These are phyloP conservation scores for Amesomyces nigricolor DNA, from an alignment of 2,329 filamentous ascomycete species.

Conservation along the genomic window DNA sequence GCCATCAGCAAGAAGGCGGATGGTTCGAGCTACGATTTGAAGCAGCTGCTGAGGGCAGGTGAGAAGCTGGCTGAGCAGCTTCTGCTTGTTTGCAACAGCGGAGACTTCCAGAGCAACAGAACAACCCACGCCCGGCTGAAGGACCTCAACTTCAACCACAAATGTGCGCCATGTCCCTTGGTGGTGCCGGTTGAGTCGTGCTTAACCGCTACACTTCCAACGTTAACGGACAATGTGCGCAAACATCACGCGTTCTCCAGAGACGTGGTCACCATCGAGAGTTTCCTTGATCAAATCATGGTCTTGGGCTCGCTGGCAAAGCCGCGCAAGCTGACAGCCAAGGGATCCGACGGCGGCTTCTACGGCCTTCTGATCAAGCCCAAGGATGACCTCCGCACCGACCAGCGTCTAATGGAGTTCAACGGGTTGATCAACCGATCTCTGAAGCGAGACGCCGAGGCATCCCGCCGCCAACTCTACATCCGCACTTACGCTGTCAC, in stretches of 20 bases:
- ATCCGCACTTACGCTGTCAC: slow-evolving; percentile 98
- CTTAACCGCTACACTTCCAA: slow-evolving; percentile 75
- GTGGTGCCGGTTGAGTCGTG: slow-evolving; percentile 86
- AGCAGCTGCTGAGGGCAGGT: slow-evolving; percentile 66
- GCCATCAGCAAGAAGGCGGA: slow-evolving; percentile 47
- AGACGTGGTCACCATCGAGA: slow-evolving; percentile 75
- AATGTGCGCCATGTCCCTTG: slow-evolving; percentile 72
- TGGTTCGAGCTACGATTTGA: slow-evolving; percentile 54
- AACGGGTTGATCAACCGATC: slow-evolving; percentile 97
- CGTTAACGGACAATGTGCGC: slow-evolving; percentile 62
- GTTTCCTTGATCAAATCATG: slow-evolving; percentile 80
- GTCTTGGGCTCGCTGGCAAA: slow-evolving; percentile 89
- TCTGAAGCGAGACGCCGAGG: slow-evolving; percentile 84
- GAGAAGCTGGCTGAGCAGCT: slow-evolving; percentile 80
- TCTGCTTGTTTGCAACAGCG: slow-evolving; percentile 72
- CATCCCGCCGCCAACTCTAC: slow-evolving; percentile 82
- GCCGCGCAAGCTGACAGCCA: slow-evolving; percentile 80
- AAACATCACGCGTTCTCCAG: slow-evolving; percentile 82
- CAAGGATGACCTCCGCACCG: slow-evolving; percentile 94
- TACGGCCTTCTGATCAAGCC: slow-evolving; percentile 96
- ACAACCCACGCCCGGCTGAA: slow-evolving; percentile 67
- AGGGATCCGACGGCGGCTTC: slow-evolving; percentile 79
- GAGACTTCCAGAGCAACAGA: slow-evolving; percentile 62
- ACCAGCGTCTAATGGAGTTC: slow-evolving; percentile 98
- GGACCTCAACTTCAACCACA: slow-evolving; percentile 79